phyloP scores from a whole-genome alignment of 768 basidiomycete genomes.

The Antrodiella citrinella region DNA sequence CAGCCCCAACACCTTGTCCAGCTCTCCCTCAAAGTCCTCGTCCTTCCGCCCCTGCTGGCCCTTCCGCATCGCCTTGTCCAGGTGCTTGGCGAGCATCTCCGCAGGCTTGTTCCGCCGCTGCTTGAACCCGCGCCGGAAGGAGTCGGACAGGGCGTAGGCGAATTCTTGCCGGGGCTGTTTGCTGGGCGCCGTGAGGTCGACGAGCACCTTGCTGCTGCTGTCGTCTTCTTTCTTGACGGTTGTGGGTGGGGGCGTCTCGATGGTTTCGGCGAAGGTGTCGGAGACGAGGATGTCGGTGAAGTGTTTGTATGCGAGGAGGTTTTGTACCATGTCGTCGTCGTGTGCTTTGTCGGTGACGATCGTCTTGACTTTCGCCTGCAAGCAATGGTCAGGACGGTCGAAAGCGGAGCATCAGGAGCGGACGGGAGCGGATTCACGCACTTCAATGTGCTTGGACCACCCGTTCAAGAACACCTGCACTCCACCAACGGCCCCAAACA shows the following conservation, averaged over 20 bases:
- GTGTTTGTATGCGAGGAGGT: constrained; percentile 60
- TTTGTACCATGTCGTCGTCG: constrained; percentile 75
- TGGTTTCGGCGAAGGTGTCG: constrained; percentile 40
- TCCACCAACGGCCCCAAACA: constrained; percentile 53
- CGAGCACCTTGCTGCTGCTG: constrained; percentile 4
- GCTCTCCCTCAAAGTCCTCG: constrained; percentile 46
- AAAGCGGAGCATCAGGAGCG: not conserved
- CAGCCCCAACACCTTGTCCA: constrained; percentile 63
- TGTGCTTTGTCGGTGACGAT: constrained; percentile 55
- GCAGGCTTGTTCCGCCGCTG: constrained; percentile 76
- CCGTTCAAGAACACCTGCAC: constrained; percentile 46
- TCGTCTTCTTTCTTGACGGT: constrained; percentile 12
- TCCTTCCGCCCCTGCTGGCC: constrained; percentile 71
- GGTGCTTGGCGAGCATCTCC: constrained; percentile 86
- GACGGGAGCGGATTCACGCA: constrained; percentile 16
- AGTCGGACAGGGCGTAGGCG: constrained; percentile 59
- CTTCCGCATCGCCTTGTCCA: constrained; percentile 81
- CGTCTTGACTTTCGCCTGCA: constrained; percentile 45
- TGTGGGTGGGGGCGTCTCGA: constrained; percentile 26
- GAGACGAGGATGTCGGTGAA: constrained; percentile 43
- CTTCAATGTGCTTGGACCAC: constrained; percentile 58
- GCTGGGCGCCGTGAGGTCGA: constrained; percentile 1
- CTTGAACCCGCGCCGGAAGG: constrained; percentile 70
- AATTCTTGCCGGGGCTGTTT: constrained; percentile 46
- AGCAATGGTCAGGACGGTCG: not conserved